Conservation (phyloP, 2,329 filamentous ascomycete genomes). For the Bipolaris sorokiniana region DNA sequence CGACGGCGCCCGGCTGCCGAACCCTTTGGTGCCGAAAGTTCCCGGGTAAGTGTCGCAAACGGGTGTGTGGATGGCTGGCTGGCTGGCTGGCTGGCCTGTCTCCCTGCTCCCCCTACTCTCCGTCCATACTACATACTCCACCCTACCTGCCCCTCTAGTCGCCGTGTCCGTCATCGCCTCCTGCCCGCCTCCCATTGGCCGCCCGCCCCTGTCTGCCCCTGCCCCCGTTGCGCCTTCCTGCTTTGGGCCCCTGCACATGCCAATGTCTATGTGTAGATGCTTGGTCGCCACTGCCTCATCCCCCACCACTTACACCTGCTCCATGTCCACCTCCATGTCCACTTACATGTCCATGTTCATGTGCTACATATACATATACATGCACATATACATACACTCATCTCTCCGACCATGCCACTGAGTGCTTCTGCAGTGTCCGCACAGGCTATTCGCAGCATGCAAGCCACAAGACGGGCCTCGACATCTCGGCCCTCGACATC, state of each 20-base stretch:
- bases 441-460: constrained; percentile 61
- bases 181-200: constrained; percentile 10
- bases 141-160: not conserved
- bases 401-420: not conserved
- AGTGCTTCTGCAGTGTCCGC: constrained; percentile 42
- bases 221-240: not conserved
- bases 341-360: too few relatives aligned
- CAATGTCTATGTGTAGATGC: not conserved
- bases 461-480: constrained; percentile 68
- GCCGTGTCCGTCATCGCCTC: not conserved
- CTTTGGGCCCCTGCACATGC: constrained; percentile 1
- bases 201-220: not conserved
- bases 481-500: constrained; percentile 68
- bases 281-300: constrained; percentile 1
- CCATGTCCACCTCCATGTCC: not conserved
- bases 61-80: too few relatives aligned
- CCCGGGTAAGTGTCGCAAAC: constrained; percentile 39
- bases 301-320: constrained; percentile 7
- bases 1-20: constrained; percentile 47
- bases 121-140: too few relatives aligned
- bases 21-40: constrained; percentile 46
- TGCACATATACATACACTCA: too few relatives aligned
- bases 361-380: too few relatives aligned
- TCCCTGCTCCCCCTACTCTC: too few relatives aligned
- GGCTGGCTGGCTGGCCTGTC: not conserved